Percentiles rank a stretch among this genome's conserved stretches.
phyloP scores from a whole-genome alignment of 768 basidiomycete species.

The Trametes cingulata region DNA sequence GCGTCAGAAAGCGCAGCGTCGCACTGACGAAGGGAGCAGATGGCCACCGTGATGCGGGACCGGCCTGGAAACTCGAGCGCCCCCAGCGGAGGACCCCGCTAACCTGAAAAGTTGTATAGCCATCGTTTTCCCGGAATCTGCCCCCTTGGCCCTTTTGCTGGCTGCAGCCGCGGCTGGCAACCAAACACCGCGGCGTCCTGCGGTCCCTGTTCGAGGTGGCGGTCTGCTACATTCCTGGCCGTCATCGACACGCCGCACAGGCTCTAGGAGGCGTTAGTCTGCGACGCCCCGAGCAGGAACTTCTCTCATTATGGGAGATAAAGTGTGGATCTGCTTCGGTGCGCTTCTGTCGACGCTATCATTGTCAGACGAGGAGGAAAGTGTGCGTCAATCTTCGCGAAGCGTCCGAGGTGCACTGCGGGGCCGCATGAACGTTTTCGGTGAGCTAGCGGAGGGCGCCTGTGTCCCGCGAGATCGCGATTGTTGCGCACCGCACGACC shows the following conservation, averaged over 20 bases:
- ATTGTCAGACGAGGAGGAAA: neutral
- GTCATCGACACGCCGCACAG: neutral
- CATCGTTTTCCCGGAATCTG: neutral
- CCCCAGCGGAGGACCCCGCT: neutral
- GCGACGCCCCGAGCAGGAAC: neutral
- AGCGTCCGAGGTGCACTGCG: neutral
- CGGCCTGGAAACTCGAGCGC: neutral
- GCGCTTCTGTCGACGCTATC: neutral
- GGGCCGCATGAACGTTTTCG: conserved; percentile 10
- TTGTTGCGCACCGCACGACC: conserved; percentile 4
- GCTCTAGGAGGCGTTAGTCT: neutral
- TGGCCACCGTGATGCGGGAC: neutral
- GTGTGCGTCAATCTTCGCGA: neutral
- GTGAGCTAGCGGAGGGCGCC: neutral
- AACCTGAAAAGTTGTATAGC: neutral
- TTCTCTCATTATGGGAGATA: neutral
- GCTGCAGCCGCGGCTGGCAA: neutral
- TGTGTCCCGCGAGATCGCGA: neutral
- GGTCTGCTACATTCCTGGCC: neutral
- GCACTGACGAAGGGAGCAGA: neutral
- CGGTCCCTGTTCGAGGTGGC: neutral
- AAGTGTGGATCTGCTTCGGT: too few species aligned
- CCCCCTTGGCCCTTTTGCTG: neutral
- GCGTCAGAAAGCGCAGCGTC: too few species aligned
- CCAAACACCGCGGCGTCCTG: neutral